These are phyloP conservation scores for Cyclospora cayetanensis DNA, from an alignment of 169 alveolate species.

Conservation along the genomic window DNA sequence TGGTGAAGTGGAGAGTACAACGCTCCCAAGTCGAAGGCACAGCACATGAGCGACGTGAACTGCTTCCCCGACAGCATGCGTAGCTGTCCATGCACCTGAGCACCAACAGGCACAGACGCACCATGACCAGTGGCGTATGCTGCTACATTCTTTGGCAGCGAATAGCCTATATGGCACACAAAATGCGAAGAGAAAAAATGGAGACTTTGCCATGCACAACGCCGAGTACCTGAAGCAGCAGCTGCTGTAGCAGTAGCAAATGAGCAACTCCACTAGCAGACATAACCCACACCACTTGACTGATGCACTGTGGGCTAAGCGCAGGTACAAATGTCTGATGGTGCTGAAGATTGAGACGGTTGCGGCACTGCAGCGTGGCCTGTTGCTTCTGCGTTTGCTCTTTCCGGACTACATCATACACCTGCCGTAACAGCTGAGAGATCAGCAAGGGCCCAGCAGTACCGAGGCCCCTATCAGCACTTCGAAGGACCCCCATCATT, in stretches of 20 bases:
- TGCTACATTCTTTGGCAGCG: background rate
- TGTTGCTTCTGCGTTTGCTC: background rate
- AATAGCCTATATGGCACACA: background rate
- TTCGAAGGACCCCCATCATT: background rate
- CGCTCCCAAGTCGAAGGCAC: constrained; percentile 15
- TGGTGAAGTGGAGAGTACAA: background rate
- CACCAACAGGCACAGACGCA: background rate
- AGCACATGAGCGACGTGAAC: background rate
- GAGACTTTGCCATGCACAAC: background rate
- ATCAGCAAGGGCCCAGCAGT: background rate
- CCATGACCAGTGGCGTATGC: background rate
- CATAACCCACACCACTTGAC: constrained; percentile 9
- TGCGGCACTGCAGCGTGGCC: background rate
- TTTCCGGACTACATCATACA: background rate
- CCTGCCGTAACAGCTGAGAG: background rate
- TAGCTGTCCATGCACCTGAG: background rate
- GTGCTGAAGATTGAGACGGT: too few species aligned
- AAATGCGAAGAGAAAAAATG: background rate
- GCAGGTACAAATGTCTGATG: background rate
- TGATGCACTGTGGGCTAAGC: background rate
- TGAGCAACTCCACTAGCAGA: background rate
- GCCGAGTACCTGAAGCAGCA: background rate
- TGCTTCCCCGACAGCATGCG: background rate
- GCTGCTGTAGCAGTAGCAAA: constrained; percentile 16
- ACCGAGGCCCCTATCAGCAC: constrained; percentile 17